Base-by-base conservation (phyloP, 495 filamentous ascomycete species). In the Lindgomyces ingoldianus region DNA sequence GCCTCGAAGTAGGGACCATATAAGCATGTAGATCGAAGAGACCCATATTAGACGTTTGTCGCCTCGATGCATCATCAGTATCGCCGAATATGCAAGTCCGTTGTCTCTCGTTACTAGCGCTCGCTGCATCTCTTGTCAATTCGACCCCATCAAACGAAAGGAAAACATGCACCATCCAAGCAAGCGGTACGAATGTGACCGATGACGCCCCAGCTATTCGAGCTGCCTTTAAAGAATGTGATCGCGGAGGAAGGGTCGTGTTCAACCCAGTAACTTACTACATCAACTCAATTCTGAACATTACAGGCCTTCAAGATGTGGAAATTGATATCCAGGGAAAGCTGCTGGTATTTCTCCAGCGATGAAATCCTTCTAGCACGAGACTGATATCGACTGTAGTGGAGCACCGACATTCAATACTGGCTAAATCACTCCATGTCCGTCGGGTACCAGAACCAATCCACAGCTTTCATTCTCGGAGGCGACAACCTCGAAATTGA, bases 381-480 rank as follows among this genome's bases (percentile, higher is more conserved):
- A 46, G 22, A n/a, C 42, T n/a, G 4, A 46, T 46, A 4, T 46
- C 3, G 9, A 4, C 9, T 16, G 46, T 66, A 63, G 47, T 82
- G 76, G 69, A 75, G 73, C 27, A 78, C 72, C 4, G 73, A 82
- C 53, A 76, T 79, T 2, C 41, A 59, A 2, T 82, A 82, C 64
- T 81, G 80, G 80, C 74, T 78, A 0, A 73, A 72, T 8, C 65
- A 79, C 62, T 77, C 74, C 39, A 70, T 80, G 29, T 67, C 72
- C 0, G 71, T 80, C 1, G 78, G 78, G 19, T 79, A 79, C 52
- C 80, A 82, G 62, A 78, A 81, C 51, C 79, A 81, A 59, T 79
- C 77, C 2, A 77, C 79, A 0, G 80, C 79, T 0, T 81, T 75
- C 72, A 65, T 76, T n/a, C 64, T 82, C 2, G 79, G 79, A 21